Evolutionary conservation across 768 basidiomycete species (phyloP), one percentile per base, ranked within the genome.

Genomic region (Gloeopeniophorella convolvens): DNA sequence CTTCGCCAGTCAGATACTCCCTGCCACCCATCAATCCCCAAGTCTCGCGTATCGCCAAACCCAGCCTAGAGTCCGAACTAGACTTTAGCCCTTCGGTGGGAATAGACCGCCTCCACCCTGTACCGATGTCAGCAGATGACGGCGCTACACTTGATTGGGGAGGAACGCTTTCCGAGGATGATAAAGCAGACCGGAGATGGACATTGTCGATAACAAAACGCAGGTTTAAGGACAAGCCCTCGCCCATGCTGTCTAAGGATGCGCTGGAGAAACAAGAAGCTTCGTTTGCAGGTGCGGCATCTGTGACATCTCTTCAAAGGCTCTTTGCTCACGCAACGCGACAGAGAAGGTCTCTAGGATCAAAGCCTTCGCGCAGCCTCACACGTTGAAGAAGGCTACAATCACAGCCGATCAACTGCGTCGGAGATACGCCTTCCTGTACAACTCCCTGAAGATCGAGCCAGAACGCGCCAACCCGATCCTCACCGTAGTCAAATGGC

Each of bases 61-160:
- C 45, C 24, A 61, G 58, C 44, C 32, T 51, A 2, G 66, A 69
- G 27, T 66, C 68, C 2, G 83, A 85, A 35, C 70, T 86, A 21
- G 85, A 87, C 62, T 87, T 85, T 60, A 79, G 82, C 57, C 84
- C 85, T 20, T 79, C 82, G 1, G 77, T 77, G 6, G 73, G 75
- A 16, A 57, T 66, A 26, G 63, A 60, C 10, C 69, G 70, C 28
- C 59, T 61, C 3, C 84, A 87, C 59, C 87, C 87, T 11, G 76
- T 89, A 8, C 86, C 86, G 0, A 66, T 76, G 5, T 87, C 85
- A 7, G 72, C 74, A 5, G 77, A 88, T 61, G 80, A 83, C 48
- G 87, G 86, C 5, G 67, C 70, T 23, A 84, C 84, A 1, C 66
- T 89, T 30, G 87, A 89, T 59, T 89, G 87, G 87, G 73, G 77